Conservation (phyloP, 1,284 basidiomycete species). For the Trichosporon inkin region DNA sequence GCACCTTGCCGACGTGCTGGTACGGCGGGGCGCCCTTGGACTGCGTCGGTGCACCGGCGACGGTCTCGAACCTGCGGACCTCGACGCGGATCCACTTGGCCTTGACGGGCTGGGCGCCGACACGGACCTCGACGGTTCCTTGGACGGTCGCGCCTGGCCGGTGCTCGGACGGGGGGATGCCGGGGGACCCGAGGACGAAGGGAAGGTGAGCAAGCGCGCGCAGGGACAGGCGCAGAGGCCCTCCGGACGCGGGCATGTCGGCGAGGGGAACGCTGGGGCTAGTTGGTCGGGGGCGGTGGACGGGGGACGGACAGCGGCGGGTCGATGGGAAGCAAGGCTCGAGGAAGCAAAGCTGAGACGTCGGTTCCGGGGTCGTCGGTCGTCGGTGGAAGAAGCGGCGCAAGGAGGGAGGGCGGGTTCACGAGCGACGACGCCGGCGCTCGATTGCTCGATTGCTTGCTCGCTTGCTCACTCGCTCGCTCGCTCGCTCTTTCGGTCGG, state of each 20-base stretch:
- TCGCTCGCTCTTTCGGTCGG: too few relatives aligned
- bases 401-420: too few relatives aligned
- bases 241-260: conserved; percentile 6
- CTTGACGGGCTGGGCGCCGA: conserved; percentile 67
- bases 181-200: conserved; percentile 48
- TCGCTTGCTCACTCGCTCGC: too few relatives aligned
- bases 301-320: too few relatives aligned
- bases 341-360: too few relatives aligned
- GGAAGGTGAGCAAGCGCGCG: conserved; percentile 48
- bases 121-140: conserved; percentile 70
- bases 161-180: conserved; percentile 33
- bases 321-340: too few relatives aligned
- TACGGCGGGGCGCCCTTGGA: conserved; percentile 60
- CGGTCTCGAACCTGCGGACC: conserved; percentile 70
- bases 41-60: conserved; percentile 57
- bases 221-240: conserved; percentile 39
- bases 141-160: conserved; percentile 40
- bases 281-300: too few relatives aligned
- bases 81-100: conserved; percentile 85
- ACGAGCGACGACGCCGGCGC: too few relatives aligned
- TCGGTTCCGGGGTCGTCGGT: too few relatives aligned
- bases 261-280: background rate
- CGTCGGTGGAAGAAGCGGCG: too few relatives aligned
- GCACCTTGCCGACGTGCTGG: conserved; percentile 57
- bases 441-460: too few relatives aligned